Evolutionary conservation across 805 yeast species (phyloP).

Genomic region (Cyberlindnera maclurae): DNA sequence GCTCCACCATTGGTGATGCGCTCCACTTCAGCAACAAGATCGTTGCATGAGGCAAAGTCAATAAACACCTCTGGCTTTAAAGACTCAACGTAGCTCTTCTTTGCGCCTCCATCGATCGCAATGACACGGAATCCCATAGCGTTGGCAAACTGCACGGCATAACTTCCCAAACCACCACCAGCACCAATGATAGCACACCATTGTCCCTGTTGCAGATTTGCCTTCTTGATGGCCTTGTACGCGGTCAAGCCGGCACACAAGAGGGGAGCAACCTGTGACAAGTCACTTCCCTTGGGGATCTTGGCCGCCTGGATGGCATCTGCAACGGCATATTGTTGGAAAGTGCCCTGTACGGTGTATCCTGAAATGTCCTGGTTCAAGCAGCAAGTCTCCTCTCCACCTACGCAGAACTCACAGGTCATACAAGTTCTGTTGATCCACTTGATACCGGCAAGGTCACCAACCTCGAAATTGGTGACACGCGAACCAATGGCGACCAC

Average conservation of each 20-base stretch:
- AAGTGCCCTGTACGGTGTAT: constrained; percentile 77
- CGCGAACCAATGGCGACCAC: constrained; percentile 55
- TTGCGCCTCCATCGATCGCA: constrained; percentile 69
- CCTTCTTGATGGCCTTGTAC: constrained; percentile 58
- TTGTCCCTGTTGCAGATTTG: constrained; percentile 52
- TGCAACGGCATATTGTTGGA: constrained; percentile 59
- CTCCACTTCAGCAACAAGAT: constrained; percentile 37
- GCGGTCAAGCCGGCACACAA: constrained; percentile 78
- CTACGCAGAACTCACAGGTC: constrained; percentile 55
- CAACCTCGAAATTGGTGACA: constrained; percentile 51
- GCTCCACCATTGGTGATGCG: constrained; percentile 54
- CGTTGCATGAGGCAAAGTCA: constrained; percentile 45
- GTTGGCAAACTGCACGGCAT: constrained; percentile 67
- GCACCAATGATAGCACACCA: constrained; percentile 76
- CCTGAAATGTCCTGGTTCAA: constrained; percentile 62
- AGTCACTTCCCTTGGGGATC: constrained; percentile 45
- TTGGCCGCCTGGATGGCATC: constrained; percentile 57
- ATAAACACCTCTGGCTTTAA: constrained; percentile 58
- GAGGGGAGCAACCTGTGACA: constrained; percentile 51
- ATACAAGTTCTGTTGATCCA: constrained; percentile 65
- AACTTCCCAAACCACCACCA: constrained; percentile 74
- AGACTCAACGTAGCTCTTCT: constrained; percentile 40
- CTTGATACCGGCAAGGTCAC: constrained; percentile 61
- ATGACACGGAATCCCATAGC: constrained; percentile 70
- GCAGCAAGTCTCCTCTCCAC: constrained; percentile 57